Base-by-base conservation (phyloP, 768 basidiomycete species). In the Amanita jacksonii region DNA sequence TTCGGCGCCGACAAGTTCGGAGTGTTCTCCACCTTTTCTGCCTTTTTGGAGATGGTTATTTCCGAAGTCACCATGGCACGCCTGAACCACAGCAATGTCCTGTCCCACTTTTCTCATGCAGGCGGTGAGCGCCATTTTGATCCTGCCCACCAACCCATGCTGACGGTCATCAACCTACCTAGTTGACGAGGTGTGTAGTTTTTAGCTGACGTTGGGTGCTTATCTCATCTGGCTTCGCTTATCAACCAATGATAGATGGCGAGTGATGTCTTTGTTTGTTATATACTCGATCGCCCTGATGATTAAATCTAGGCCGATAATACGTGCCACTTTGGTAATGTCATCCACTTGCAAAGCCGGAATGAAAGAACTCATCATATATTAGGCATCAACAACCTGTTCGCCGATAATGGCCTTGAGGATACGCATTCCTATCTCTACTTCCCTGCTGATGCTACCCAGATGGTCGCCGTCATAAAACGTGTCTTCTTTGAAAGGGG, bases 21-120 rank as follows among this genome's bases (percentile, higher is more conserved):
- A 49, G 85, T 89, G 45, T 88, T 88, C 67, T 87, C 86, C 19
- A 91, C 89, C 3, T 92, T 92, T 66, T 85, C 84, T 38, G 88
- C 89, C 3, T 92, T 92, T 72, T 70, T 89, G 46, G 89, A 92
- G 73, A 91, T 91, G 89, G 69, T 85, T 38, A 62, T 92, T 43
- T 89, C 86, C 4, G 89, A 92, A 61, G 66, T 90, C 41, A 91
- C 89, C 8, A 92, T 91, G 89, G 89, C 89, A n/a, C 76, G 89
- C 42, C 62, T 92, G 59, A 92, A 92, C 62, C 72, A 84, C 53
- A 85, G 85, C 69, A 92, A 91, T 56, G 80, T 91, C 7, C 73
- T 92, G 18, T 81, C 73, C 54, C 89, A 92, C 64, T 92, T 90
- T 67, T 90, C 87, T 18, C 89, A 92, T 63, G 81, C 87, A 18